phyloP scores from a whole-genome alignment of 2,329 filamentous ascomycete genomes.

The Alternaria arborescens region DNA sequence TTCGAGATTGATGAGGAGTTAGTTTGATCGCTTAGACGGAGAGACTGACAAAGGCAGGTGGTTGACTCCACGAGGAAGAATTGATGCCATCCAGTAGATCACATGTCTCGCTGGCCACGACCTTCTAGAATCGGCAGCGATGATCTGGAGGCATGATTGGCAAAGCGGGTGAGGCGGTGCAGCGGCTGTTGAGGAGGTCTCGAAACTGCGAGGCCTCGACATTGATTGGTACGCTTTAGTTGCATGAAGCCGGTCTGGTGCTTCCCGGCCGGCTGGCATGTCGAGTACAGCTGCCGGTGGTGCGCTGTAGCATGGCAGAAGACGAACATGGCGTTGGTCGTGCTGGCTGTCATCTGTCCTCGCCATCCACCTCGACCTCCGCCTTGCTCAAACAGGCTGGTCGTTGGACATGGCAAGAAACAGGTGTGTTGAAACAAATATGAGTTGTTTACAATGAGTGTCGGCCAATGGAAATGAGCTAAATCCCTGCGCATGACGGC shows the following conservation, averaged over 20 bases:
- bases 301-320: constrained; percentile 3
- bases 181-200: constrained; percentile 38
- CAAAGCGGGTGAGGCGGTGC: constrained; percentile 38
- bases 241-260: constrained; percentile 7
- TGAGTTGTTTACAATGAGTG: constrained; percentile 28
- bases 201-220: constrained; percentile 20
- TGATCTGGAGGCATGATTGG: constrained; percentile 22
- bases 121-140: constrained; percentile 33
- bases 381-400: constrained; percentile 9
- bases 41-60: constrained; percentile 26
- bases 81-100: constrained; percentile 30
- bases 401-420: constrained; percentile 35
- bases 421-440: constrained; percentile 38
- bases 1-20: constrained; percentile 21
- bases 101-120: constrained; percentile 19
- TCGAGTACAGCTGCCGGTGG: background rate
- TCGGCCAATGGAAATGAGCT: constrained; percentile 22
- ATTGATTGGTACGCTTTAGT: constrained; percentile 27
- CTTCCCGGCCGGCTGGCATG: background rate
- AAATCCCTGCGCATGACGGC: constrained; percentile 32
- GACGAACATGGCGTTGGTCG: constrained; percentile 1
- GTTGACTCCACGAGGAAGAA: constrained; percentile 25
- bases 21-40: constrained; percentile 16
- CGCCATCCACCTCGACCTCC: constrained; percentile 8
- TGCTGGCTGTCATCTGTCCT: constrained; percentile 26